A percentile compares a stretch with the other conserved stretches of the same genome.
Evolutionary conservation across 2,329 filamentous ascomycete genomes (phyloP).

Genomic region (Fusarium praegraminearum): DNA sequence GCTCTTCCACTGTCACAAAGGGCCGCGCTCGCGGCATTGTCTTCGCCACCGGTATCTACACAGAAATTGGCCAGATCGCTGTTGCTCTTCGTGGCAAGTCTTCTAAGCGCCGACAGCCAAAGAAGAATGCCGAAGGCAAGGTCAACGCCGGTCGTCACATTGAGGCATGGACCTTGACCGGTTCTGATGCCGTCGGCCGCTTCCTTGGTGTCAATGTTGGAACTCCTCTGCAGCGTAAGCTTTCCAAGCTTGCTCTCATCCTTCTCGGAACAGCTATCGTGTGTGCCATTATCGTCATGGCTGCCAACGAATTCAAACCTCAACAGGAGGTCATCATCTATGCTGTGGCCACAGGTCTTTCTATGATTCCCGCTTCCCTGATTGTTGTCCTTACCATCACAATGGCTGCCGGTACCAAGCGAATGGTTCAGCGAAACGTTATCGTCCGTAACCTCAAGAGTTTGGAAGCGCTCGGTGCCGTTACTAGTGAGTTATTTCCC

Average conservation of each 20-base stretch:
- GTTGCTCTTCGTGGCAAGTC: conserved; percentile 56
- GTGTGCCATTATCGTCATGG: conserved; percentile 77
- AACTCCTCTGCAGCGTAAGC: conserved; percentile 75
- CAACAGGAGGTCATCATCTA: conserved; percentile 70
- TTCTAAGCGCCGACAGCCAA: conserved; percentile 52
- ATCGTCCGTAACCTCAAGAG: conserved; percentile 65
- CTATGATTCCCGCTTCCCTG: conserved; percentile 64
- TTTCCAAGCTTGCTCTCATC: conserved; percentile 74
- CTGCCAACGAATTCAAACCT: conserved; percentile 67
- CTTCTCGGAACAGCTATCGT: conserved; percentile 75
- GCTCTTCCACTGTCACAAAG: conserved; percentile 71
- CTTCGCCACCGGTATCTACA: conserved; percentile 70
- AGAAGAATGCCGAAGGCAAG: conserved; percentile 60
- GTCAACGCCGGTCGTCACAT: conserved; percentile 50
- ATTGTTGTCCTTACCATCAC: conserved; percentile 68
- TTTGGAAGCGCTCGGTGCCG: conserved; percentile 68
- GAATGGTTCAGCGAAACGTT: conserved; percentile 65
- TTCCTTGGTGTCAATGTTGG: conserved; percentile 77
- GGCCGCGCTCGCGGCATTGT: conserved; percentile 71
- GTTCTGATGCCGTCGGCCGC: conserved; percentile 67
- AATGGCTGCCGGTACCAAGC: conserved; percentile 65
- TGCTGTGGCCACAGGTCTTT: conserved; percentile 60
- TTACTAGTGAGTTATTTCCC: conserved; percentile 55
- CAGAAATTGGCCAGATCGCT: conserved; percentile 73
- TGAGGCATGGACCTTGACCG: conserved; percentile 55